Base-by-base conservation (phyloP, 129 eudicot species). In the Ambrosia artemisiifolia region DNA sequence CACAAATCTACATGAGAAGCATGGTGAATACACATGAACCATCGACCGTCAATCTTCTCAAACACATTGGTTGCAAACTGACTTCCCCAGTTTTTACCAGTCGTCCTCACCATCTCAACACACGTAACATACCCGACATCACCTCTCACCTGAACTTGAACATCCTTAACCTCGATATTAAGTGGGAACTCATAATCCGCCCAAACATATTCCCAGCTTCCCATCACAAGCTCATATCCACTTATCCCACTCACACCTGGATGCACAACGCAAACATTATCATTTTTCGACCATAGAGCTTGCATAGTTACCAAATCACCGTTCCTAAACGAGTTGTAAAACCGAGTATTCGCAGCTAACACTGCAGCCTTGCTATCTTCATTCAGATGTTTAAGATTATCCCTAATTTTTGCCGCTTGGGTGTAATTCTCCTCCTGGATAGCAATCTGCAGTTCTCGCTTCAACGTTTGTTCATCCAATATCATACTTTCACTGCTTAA, bases 121-220 rank as follows among this genome's bases (percentile, higher is more conserved):
- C 98, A 94, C 10, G 95, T 94, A 65, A 87, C 95, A 63, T 87
- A 94, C 67, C 95, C 98, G 13, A 85, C 59, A 30, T 86, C 96
- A 9, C 93, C 98, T 73, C 79, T 90, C 24, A 94, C 96, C 49
- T 81, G 80, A 61, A 88, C 93, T 60, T 87, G 91, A 5, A 84
- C 88, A 71, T 94, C 98, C 70, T 79, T 90, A 32, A 90, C 80
- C 79, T 94, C 98, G 14, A 94, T 94, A 20, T 81, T 83, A 13
- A 94, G 68, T 1, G 98, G 98, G 42, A 94, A 94, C 13, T 94
- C 96, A 62, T 94, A 94, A 69, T 94, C 95, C 0, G 95, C 98
- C 96, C 95, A 87, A 12, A 94, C 98, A 64, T 87, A 90, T 55
- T 94, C 98, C 98, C 98, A 94, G 77, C 98, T 94, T 11, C 95